Evolutionary conservation across 768 basidiomycete genomes (phyloP), one percentile per base, ranked within the genome.

Genomic region (Tylopilus balloui): DNA sequence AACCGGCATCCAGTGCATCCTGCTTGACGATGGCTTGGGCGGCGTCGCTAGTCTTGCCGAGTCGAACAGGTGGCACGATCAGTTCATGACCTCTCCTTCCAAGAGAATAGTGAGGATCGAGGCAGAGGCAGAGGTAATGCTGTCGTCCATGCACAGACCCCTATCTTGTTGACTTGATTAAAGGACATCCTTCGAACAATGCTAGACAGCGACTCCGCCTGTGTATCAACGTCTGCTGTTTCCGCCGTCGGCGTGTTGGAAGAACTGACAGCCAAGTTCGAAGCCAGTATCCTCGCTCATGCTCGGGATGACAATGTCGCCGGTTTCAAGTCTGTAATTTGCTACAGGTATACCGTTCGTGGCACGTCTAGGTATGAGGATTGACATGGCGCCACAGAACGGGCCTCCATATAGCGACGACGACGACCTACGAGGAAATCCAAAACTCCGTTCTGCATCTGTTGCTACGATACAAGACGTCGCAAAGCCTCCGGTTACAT

Each of bases 1-100:
- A 6, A 73, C 81, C 1, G 71, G 72, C n/a, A 86, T 88, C 37
- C 79, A 84, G 53, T 79, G 78, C 49, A 72, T 90, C 46, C 69
- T 91, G 24, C 71, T 91, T 42, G 88, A 89, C 60, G 88, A 90
- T 57, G 87, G 86, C 2, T 66, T 89, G 6, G 77, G 77, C 19
- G 74, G 73, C 2, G 66, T 71, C 2, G 63, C 65, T 13, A 72
- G 75, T 24, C 62, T 77, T 40, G 72, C 78, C 3, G 76, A 84
- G 62, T 68, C 68, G 4, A 76, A 75, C 55, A 52, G 60, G 45
- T 86, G 84, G 83, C 86, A 88, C 53, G 78, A 84, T 56, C 71
- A 68, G 42, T 81, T 83, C 48, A 79, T 81, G 4, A 53, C 56
- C 6, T 77, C 73, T 41, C 69, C 71, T 3, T 76, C 78, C 14